Evolutionary conservation across 176 grass and related monocot genomes (phyloP).

Genomic region (Sorghum bicolor): DNA sequence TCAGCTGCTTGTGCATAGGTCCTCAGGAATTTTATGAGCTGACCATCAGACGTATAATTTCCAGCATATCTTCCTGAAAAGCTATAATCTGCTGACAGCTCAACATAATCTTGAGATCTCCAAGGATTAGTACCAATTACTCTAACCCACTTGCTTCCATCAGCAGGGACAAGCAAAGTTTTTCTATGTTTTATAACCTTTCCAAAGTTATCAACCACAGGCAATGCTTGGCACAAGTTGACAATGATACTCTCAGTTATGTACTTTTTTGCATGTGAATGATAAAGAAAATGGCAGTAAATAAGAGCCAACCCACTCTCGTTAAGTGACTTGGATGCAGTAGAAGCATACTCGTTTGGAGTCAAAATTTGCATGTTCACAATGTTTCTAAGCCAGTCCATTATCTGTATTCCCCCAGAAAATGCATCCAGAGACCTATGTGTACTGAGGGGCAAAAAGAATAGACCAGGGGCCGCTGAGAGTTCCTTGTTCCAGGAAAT

Average conservation of each 20-base stretch:
- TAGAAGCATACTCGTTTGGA: not conserved
- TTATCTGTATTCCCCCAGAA: not conserved
- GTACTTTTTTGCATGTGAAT: conserved; percentile 20
- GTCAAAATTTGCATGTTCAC: conserved; percentile 4
- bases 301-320: conserved; percentile 6
- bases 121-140: conserved; percentile 38
- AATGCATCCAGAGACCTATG: not conserved
- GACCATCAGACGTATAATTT: conserved; percentile 5
- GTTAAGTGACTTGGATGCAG: not conserved
- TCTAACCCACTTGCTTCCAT: conserved; percentile 36
- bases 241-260: not conserved
- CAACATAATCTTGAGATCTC: conserved; percentile 12
- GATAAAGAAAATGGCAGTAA: conserved; percentile 31
- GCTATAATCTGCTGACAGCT: conserved; percentile 24
- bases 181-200: not conserved
- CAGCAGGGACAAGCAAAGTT: conserved; percentile 23
- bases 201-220: conserved; percentile 1
- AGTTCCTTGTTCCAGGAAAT: conserved; percentile 34
- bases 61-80: not conserved
- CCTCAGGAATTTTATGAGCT: conserved; percentile 28
- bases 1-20: conserved; percentile 10
- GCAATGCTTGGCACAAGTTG: not conserved
- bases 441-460: not conserved
- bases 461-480: not conserved
- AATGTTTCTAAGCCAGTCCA: conserved; percentile 11